These are phyloP conservation scores for Heracleum sosnowskyi DNA, from an alignment of 129 eudicot genomes.

Conservation along the genomic window DNA sequence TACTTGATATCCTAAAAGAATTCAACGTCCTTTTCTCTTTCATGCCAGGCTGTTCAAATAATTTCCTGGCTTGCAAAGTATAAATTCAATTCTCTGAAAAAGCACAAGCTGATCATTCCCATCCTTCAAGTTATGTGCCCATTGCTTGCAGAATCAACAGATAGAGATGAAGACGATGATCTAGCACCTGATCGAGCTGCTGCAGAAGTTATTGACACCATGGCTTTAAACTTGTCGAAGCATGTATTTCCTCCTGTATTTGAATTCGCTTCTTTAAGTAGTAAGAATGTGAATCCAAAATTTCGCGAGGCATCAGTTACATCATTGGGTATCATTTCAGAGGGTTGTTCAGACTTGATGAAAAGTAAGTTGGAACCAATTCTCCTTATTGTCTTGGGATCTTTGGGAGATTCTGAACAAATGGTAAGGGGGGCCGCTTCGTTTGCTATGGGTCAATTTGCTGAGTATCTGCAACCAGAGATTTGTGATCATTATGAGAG, in stretches of 20 bases:
- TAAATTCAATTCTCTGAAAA: constrained; percentile 77
- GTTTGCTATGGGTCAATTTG: constrained; percentile 92
- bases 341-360: constrained; percentile 87
- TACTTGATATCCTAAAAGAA: constrained; percentile 1
- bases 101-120: constrained; percentile 79
- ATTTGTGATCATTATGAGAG: constrained; percentile 76
- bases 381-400: constrained; percentile 81
- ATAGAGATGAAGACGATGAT: constrained; percentile 67
- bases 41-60: constrained; percentile 88
- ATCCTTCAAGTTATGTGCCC: constrained; percentile 93
- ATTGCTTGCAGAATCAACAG: constrained; percentile 66
- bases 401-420: constrained; percentile 89
- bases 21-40: background rate
- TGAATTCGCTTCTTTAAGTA: constrained; percentile 71
- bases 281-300: constrained; percentile 64
- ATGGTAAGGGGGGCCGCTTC: constrained; percentile 98
- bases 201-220: constrained; percentile 90
- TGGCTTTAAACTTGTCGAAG: constrained; percentile 72
- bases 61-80: constrained; percentile 96
- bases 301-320: constrained; percentile 84
- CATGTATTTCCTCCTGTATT: constrained; percentile 64
- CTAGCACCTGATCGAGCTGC: constrained; percentile 91
- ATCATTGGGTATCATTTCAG: constrained; percentile 74
- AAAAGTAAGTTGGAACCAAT: constrained; percentile 66
- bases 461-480: constrained; percentile 97